phyloP scores from a whole-genome alignment of 2,329 filamentous ascomycete species.

The Penicillium vulpinum region DNA sequence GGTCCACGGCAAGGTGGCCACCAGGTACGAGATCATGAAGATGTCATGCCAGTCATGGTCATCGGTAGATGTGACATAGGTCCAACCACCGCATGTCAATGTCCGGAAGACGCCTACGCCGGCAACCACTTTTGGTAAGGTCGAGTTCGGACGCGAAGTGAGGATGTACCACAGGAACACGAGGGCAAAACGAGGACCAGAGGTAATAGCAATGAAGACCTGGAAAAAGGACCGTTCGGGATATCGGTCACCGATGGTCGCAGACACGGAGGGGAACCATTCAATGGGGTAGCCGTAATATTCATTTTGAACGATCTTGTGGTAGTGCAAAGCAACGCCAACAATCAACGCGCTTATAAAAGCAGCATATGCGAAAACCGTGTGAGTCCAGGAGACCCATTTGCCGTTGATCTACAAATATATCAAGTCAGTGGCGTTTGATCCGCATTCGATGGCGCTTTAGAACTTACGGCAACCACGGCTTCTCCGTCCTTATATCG shows the following conservation, averaged over 20 bases:
- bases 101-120: constrained; percentile 82
- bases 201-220: constrained; percentile 95
- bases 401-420: constrained; percentile 69
- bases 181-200: constrained; percentile 86
- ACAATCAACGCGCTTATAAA: constrained; percentile 84
- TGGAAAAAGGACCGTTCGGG: constrained; percentile 96
- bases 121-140: constrained; percentile 78
- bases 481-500: constrained; percentile 64
- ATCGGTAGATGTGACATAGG: constrained; percentile 96
- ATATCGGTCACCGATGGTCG: constrained; percentile 95
- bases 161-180: constrained; percentile 91
- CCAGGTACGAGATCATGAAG: constrained; percentile 97
- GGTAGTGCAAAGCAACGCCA: constrained; percentile 80
- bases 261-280: constrained; percentile 95
- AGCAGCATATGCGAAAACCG: constrained; percentile 74
- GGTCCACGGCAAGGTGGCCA: constrained; percentile 94
- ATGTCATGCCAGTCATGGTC: constrained; percentile 99
- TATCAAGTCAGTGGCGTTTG: constrained; percentile 29
- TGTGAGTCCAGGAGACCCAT: constrained; percentile 90
- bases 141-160: constrained; percentile 71
- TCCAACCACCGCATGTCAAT: constrained; percentile 94
- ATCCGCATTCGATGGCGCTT: constrained; percentile 9
- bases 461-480: constrained; percentile 56
- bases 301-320: constrained; percentile 97
- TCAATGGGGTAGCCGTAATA: constrained; percentile 91